These are phyloP conservation scores for Calonectria pauciramosa DNA, from an alignment of 2,329 filamentous ascomycete genomes.

Conservation along the genomic window DNA sequence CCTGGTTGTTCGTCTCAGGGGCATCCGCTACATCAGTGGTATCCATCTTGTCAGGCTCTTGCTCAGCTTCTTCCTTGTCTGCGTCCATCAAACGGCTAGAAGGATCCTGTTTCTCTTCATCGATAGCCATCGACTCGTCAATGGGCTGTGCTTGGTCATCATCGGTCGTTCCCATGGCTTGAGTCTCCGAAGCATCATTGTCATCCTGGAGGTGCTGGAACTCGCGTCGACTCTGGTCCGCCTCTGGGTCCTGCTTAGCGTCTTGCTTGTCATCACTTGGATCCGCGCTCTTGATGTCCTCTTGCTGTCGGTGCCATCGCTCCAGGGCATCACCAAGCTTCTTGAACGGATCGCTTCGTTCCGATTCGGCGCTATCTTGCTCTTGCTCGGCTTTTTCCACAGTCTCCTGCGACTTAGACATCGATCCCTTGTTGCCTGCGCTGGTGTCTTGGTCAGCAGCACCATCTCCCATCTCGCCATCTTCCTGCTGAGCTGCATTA, in stretches of 20 bases:
- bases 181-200: slow-evolving; percentile 83
- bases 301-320: slow-evolving; percentile 90
- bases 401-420: slow-evolving; percentile 63
- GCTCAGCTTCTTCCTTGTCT: slow-evolving; percentile 61
- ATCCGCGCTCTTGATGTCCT: slow-evolving; percentile 77
- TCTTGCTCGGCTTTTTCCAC: slow-evolving; percentile 61
- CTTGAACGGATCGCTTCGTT: slow-evolving; percentile 82
- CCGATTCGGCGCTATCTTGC: slow-evolving; percentile 60
- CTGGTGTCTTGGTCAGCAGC: slow-evolving; percentile 74
- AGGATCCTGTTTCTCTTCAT: slow-evolving; percentile 73
- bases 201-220: slow-evolving; percentile 95
- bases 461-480: slow-evolving; percentile 75
- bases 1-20: slow-evolving; percentile 57
- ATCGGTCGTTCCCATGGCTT: slow-evolving; percentile 89
- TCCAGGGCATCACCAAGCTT: slow-evolving; percentile 95
- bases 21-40: slow-evolving; percentile 51
- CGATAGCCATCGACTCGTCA: slow-evolving; percentile 90
- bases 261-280: slow-evolving; percentile 56
- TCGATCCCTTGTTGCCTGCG: slow-evolving; percentile 72
- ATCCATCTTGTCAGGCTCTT: slow-evolving; percentile 62
- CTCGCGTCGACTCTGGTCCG: slow-evolving; percentile 78
- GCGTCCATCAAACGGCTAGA: slow-evolving; percentile 67
- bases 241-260: slow-evolving; percentile 65
- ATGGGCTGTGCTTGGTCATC: slow-evolving; percentile 89
- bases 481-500: slow-evolving; percentile 74